phyloP scores from a whole-genome alignment of 768 basidiomycete genomes.

The Leccinum rimulosum region DNA sequence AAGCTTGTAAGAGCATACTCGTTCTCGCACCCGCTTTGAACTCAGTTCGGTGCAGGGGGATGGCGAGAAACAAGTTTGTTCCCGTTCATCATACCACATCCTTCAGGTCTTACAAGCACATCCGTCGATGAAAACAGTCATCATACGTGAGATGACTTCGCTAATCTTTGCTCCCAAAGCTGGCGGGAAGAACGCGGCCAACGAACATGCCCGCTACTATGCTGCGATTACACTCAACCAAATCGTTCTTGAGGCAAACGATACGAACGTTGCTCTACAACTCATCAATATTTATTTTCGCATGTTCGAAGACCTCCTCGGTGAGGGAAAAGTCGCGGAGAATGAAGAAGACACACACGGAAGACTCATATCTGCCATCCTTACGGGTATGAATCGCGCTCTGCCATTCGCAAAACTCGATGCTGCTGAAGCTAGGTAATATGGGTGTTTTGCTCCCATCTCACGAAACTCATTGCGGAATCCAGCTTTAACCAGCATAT shows the following conservation, averaged over 20 bases:
- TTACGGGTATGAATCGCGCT: constrained; percentile 94
- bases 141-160: constrained; percentile 83
- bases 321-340: constrained; percentile 44
- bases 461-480: neutral
- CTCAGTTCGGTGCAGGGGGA: constrained; percentile 60
- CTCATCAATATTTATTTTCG: constrained; percentile 93
- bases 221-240: constrained; percentile 94
- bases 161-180: constrained; percentile 50
- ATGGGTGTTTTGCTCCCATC: constrained; percentile 4
- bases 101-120: constrained; percentile 88
- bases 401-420: constrained; percentile 88
- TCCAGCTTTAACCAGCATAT: constrained; percentile 80
- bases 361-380: constrained; percentile 81
- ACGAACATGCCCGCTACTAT: constrained; percentile 85
- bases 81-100: constrained; percentile 85
- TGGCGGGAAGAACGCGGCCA: constrained; percentile 38
- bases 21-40: neutral
- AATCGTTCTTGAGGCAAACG: constrained; percentile 66
- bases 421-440: constrained; percentile 61
- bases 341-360: constrained; percentile 66
- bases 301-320: constrained; percentile 86
- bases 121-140: constrained; percentile 87
- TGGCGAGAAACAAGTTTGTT: constrained; percentile 81
- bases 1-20: constrained; percentile 64
- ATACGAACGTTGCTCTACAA: constrained; percentile 70